Evolutionary conservation across 75 land plant species (phyloP).

Genomic region (Selaginella tamariscina): DNA sequence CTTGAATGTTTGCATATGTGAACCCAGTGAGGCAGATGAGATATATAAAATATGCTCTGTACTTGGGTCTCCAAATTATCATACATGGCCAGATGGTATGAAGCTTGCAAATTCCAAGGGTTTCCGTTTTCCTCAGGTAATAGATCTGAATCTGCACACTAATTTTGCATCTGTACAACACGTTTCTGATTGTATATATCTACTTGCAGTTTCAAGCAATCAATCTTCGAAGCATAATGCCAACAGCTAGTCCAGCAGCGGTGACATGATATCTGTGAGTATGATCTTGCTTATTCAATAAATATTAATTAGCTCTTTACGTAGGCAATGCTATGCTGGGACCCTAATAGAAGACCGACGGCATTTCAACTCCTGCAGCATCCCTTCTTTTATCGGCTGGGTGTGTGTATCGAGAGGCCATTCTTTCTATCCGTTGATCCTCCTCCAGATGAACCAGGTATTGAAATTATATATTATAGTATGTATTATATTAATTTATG

Average conservation of each 20-base stretch:
- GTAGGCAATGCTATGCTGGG: constrained; percentile 9
- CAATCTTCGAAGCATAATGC: background rate
- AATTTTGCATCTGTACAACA: background rate
- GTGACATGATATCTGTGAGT: background rate
- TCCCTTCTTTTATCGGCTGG: background rate
- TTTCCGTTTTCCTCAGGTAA: constrained; percentile 11
- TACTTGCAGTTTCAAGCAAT: background rate
- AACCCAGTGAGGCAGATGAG: constrained; percentile 12
- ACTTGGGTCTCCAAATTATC: constrained; percentile 11
- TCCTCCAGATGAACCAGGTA: background rate
- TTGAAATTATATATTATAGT: background rate
- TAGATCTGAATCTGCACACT: background rate
- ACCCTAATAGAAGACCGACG: constrained; percentile 6
- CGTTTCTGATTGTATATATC: background rate
- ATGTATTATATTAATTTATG: no score
- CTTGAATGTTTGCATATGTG: no score
- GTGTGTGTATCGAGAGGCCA: background rate
- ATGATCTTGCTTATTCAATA: background rate
- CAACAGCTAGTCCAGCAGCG: background rate
- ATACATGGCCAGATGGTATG: constrained; percentile 6
- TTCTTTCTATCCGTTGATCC: background rate
- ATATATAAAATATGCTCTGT: constrained; percentile 13
- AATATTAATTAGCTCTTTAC: background rate
- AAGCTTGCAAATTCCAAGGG: background rate
- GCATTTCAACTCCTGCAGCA: background rate